Evolutionary conservation across 129 eudicot genomes (phyloP).

Genomic region (Rutidosis leptorrhynchoides): DNA sequence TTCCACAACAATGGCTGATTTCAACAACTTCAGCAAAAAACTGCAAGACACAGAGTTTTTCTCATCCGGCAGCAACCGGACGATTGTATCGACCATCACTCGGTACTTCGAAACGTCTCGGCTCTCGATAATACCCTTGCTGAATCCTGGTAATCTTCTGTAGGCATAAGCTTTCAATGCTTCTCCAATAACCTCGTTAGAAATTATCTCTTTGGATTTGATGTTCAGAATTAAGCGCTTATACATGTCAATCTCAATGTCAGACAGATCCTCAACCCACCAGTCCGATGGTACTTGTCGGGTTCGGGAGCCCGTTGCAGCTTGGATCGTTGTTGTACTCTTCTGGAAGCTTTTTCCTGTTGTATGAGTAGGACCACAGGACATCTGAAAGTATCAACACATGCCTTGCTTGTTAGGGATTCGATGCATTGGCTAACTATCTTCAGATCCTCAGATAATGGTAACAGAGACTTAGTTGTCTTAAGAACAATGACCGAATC

Average conservation of each 20-base stretch:
- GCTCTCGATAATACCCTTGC: too few relatives aligned
- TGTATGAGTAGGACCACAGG: constrained; percentile 73
- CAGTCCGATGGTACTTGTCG: constrained; percentile 64
- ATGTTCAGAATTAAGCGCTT: constrained; percentile 49
- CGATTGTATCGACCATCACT: too few relatives aligned
- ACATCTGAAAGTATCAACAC: constrained; percentile 54
- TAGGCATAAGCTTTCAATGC: too few relatives aligned
- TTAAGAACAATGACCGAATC: too few relatives aligned
- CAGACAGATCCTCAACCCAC: constrained; percentile 87
- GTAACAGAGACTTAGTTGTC: too few relatives aligned
- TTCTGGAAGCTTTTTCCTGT: constrained; percentile 45
- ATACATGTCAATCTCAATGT: constrained; percentile 60
- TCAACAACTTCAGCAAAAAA: too few relatives aligned
- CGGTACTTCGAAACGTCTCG: too few relatives aligned
- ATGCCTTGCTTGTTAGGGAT: constrained; percentile 55
- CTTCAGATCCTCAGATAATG: constrained; percentile 12
- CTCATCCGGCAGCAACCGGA: too few relatives aligned
- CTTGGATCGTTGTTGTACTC: constrained; percentile 52
- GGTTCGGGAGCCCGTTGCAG: too few relatives aligned
- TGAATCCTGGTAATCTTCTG: too few relatives aligned
- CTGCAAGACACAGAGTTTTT: too few relatives aligned
- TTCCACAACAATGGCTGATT: too few relatives aligned
- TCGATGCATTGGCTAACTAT: constrained; percentile 37
- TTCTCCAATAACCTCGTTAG: constrained; percentile 66
- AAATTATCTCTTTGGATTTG: constrained; percentile 41